Conservation (phyloP, 257 asterid species). For the Solanum phureja region DNA sequence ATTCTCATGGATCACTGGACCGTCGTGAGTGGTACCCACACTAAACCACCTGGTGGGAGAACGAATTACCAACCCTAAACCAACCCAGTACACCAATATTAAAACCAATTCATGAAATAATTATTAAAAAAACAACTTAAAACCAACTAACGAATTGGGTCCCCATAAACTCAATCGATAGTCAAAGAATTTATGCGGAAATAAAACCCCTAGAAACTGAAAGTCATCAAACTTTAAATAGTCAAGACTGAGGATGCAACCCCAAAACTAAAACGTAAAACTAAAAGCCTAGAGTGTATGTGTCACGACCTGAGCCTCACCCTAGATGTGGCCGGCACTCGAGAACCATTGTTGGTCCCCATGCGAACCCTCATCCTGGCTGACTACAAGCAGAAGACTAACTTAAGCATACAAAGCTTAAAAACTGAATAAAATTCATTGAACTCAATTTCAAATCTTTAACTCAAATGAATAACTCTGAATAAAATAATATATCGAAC, state of each 20-base stretch:
- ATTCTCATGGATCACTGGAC: background rate
- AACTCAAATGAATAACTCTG: too few relatives aligned
- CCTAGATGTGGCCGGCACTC: too few relatives aligned
- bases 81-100: background rate
- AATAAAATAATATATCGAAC: too few relatives aligned
- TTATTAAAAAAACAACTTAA: background rate
- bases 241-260: background rate
- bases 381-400: too few relatives aligned
- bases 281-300: background rate
- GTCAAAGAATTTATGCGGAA: background rate
- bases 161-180: background rate
- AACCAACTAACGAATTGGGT: background rate
- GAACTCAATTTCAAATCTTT: too few relatives aligned
- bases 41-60: background rate
- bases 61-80: background rate
- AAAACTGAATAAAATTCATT: too few relatives aligned
- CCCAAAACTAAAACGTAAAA: background rate
- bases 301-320: too few relatives aligned
- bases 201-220: background rate
- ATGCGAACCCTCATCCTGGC: too few relatives aligned
- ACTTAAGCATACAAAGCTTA: too few relatives aligned
- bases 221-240: background rate
- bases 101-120: too few relatives aligned
- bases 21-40: background rate
- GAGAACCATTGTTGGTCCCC: too few relatives aligned